A percentile compares a stretch with the other conserved stretches of the same genome.
phyloP scores from a whole-genome alignment of 768 basidiomycete genomes.

The Amanita pallidorosea region DNA sequence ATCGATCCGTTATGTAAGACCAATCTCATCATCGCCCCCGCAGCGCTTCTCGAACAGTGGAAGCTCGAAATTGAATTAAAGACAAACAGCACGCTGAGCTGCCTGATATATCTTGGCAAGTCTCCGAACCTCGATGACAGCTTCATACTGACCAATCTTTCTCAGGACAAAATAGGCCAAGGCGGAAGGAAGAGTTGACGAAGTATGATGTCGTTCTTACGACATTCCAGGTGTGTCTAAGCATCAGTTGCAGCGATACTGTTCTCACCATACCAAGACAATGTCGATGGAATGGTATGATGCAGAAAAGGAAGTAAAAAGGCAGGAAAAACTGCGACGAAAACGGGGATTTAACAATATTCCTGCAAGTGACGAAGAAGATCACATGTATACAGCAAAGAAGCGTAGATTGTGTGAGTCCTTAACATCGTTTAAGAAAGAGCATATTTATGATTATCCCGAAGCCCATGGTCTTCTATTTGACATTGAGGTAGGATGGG shows the following conservation, averaged over 20 bases:
- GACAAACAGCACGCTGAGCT: conserved; percentile 35
- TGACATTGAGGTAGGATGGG: conserved; percentile 31
- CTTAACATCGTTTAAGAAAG: conserved; percentile 3
- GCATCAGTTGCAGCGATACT: not conserved
- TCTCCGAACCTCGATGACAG: not conserved
- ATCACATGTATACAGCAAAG: conserved; percentile 15
- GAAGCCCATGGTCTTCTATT: conserved; percentile 35
- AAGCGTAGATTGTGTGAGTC: conserved; percentile 24
- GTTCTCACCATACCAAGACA: conserved; percentile 24
- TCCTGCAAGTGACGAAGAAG: conserved; percentile 25
- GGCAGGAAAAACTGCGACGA: conserved; percentile 25
- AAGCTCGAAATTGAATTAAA: conserved; percentile 48
- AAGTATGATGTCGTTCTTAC: conserved; percentile 57
- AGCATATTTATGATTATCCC: not conserved
- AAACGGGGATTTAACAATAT: conserved; percentile 21
- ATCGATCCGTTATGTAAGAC: conserved; percentile 42
- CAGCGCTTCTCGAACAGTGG: conserved; percentile 62
- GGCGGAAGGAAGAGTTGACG: conserved; percentile 34
- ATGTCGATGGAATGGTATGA: conserved; percentile 53
- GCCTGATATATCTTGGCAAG: conserved; percentile 54
- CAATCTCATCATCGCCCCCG: conserved; percentile 57
- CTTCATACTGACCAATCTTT: conserved; percentile 2
- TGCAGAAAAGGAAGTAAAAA: conserved; percentile 33
- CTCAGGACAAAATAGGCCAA: conserved; percentile 35
- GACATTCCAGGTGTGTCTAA: conserved; percentile 29